Conservation (phyloP, 192 early-diverging fungal genomes). For the Oehlia diaphana region DNA sequence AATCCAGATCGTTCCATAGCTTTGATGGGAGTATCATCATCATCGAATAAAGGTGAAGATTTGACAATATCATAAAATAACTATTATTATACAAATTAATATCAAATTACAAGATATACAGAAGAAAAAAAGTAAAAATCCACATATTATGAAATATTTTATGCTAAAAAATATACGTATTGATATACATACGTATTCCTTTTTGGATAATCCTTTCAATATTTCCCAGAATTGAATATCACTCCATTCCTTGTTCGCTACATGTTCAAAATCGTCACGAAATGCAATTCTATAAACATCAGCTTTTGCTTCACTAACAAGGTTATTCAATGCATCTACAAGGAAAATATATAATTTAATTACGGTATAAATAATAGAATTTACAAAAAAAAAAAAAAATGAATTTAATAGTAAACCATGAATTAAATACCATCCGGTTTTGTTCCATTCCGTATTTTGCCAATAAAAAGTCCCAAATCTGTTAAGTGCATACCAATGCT, state of each 20-base stretch:
- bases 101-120: too few species aligned
- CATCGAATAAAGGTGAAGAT: slow-evolving; percentile 79
- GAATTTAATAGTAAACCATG: background rate
- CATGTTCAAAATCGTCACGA: slow-evolving; percentile 57
- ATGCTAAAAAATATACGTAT: too few species aligned
- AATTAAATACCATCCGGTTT: slow-evolving; percentile 49
- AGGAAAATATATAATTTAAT: slow-evolving; percentile 9
- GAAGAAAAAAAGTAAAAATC: too few species aligned
- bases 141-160: too few species aligned
- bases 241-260: slow-evolving; percentile 62
- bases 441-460: slow-evolving; percentile 80
- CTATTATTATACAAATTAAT: slow-evolving; percentile 11
- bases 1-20: slow-evolving; percentile 90
- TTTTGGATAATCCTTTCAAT: slow-evolving; percentile 63
- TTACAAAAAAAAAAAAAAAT: background rate
- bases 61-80: slow-evolving; percentile 84
- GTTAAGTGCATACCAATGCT: slow-evolving; percentile 88
- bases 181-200: background rate
- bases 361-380: background rate
- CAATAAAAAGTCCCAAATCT: slow-evolving; percentile 86
- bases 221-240: slow-evolving; percentile 91
- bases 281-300: slow-evolving; percentile 90
- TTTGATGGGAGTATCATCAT: slow-evolving; percentile 73
- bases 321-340: slow-evolving; percentile 77
- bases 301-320: slow-evolving; percentile 73